A percentile compares a stretch with the other conserved stretches of the same genome.
These are phyloP conservation scores for Babesia microti DNA, from an alignment of 169 alveolate genomes.

Conservation along the genomic window DNA sequence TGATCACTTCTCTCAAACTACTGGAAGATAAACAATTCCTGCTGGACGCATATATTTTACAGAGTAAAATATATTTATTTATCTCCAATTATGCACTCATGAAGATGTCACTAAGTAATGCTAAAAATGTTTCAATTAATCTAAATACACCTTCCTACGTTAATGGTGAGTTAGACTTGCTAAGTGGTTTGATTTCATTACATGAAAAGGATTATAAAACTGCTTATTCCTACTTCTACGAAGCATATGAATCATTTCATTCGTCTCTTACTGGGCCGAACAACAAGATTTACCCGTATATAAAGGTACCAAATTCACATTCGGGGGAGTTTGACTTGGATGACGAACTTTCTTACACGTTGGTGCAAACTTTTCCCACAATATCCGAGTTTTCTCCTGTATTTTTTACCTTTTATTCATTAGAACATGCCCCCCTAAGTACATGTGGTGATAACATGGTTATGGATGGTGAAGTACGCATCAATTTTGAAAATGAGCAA, in stretches of 20 bases:
- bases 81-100: constrained; percentile 81
- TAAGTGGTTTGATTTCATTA: constrained; percentile 67
- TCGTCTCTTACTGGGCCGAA: constrained; percentile 59
- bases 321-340: constrained; percentile 19
- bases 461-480: constrained; percentile 19
- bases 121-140: constrained; percentile 83
- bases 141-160: constrained; percentile 87
- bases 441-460: constrained; percentile 16
- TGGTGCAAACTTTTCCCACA: constrained; percentile 32
- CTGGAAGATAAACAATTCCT: constrained; percentile 86
- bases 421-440: constrained; percentile 16
- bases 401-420: constrained; percentile 36
- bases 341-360: constrained; percentile 24
- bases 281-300: constrained; percentile 48
- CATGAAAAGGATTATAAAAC: constrained; percentile 82
- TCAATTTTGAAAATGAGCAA: constrained; percentile 7
- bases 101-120: constrained; percentile 87
- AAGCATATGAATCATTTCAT: constrained; percentile 88
- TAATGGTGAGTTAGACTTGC: constrained; percentile 88
- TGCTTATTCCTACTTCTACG: constrained; percentile 89
- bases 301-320: constrained; percentile 27
- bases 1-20: constrained; percentile 80
- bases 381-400: constrained; percentile 46
- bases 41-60: constrained; percentile 82
- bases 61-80: constrained; percentile 82